A percentile compares a stretch with the other conserved stretches of the same genome.
Conservation (phyloP, 202 grass and related monocot genomes). For the Digitaria exilis region DNA sequence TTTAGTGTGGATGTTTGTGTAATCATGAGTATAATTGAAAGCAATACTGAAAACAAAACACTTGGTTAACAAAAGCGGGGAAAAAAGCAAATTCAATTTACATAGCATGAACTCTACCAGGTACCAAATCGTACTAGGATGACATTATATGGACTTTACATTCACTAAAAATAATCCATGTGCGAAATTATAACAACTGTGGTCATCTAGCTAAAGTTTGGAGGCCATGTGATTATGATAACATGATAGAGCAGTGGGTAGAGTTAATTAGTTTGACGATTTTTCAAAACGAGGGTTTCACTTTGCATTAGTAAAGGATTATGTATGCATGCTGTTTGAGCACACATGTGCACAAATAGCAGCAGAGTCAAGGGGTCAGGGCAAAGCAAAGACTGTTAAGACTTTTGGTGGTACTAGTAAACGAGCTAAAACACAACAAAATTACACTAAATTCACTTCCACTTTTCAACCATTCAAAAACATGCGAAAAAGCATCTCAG, state of each 20-base stretch:
- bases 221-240: background rate
- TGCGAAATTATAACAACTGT: background rate
- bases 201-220: background rate
- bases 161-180: too few relatives aligned
- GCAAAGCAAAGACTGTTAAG: background rate
- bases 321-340: background rate
- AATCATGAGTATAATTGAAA: too few relatives aligned
- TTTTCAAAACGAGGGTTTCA: background rate
- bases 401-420: background rate
- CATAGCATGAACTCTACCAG: too few relatives aligned
- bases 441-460: background rate
- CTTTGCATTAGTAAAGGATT: background rate
- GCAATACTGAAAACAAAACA: too few relatives aligned
- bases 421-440: background rate
- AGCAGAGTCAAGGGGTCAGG: too few relatives aligned
- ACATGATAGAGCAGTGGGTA: background rate
- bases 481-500: background rate
- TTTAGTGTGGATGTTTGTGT: too few relatives aligned
- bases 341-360: background rate
- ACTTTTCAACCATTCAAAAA: background rate
- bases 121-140: too few relatives aligned
- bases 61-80: too few relatives aligned
- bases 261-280: background rate
- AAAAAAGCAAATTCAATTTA: too few relatives aligned
- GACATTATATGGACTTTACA: too few relatives aligned